Evolutionary conservation across 192 early-diverging fungal species (phyloP).

Genomic region (Umbelopsis vinacea): DNA sequence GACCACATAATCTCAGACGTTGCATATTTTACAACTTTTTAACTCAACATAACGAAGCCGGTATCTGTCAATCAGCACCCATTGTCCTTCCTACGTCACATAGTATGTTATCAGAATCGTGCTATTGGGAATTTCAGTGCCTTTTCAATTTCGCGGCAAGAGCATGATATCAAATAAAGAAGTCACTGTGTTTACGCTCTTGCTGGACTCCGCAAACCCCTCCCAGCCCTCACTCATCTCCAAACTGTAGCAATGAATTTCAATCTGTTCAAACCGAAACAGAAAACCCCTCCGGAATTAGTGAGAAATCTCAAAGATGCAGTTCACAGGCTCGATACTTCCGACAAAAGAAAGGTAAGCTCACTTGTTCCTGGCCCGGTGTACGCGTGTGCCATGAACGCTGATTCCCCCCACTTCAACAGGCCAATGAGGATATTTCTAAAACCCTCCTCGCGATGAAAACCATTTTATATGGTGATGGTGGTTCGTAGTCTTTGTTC

Average conservation of each 20-base stretch:
- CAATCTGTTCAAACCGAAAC: slow-evolving; percentile 77
- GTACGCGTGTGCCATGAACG: neutral
- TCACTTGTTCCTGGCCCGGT: slow-evolving; percentile 13
- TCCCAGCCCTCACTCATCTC: neutral
- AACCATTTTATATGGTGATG: slow-evolving; percentile 92
- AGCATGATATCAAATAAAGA: too few species aligned
- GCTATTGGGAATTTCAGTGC: too few species aligned
- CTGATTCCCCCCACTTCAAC: slow-evolving; percentile 32
- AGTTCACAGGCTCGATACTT: slow-evolving; percentile 73
- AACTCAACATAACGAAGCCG: too few species aligned
- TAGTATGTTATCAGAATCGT: too few species aligned
- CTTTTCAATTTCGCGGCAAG: too few species aligned
- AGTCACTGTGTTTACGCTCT: neutral
- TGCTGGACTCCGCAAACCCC: neutral
- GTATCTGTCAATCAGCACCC: too few species aligned
- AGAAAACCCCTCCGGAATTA: slow-evolving; percentile 87
- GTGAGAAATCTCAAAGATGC: slow-evolving; percentile 88
- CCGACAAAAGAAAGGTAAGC: slow-evolving; percentile 70
- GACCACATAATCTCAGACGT: too few species aligned
- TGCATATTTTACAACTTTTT: too few species aligned
- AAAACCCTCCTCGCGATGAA: slow-evolving; percentile 94
- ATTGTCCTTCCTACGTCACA: too few species aligned
- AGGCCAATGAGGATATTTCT: slow-evolving; percentile 97
- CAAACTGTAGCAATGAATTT: slow-evolving; percentile 60
- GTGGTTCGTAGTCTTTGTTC: slow-evolving; percentile 61